Conservation (phyloP, 768 basidiomycete species). For the Suillus occidentalis region DNA sequence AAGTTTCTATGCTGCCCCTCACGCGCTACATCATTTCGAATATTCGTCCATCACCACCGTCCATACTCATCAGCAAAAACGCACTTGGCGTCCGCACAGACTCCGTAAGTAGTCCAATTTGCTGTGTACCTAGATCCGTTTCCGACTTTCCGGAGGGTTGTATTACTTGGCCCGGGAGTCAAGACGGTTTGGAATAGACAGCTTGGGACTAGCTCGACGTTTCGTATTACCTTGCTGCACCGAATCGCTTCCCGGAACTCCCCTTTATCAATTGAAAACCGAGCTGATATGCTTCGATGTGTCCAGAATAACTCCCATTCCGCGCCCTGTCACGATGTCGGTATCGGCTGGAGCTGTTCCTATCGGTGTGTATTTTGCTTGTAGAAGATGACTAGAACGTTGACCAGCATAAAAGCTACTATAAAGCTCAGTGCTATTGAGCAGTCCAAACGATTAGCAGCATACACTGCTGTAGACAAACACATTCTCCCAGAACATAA, state of each 20-base stretch:
- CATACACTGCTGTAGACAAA: conserved; percentile 90
- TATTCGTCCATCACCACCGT: conserved; percentile 2
- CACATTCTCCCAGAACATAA: conserved; percentile 83
- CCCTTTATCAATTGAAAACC: conserved; percentile 6
- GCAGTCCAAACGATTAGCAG: conserved; percentile 84
- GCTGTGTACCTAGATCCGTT: neutral
- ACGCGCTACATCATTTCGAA: conserved; percentile 6
- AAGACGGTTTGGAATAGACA: neutral
- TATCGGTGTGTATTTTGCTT: conserved; percentile 11
- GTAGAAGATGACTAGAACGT: neutral
- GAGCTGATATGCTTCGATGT: neutral
- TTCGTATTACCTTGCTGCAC: neutral
- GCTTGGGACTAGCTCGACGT: conserved; percentile 3
- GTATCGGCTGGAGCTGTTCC: conserved; percentile 1
- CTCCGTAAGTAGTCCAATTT: conserved; percentile 18
- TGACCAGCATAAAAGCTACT: conserved; percentile 5
- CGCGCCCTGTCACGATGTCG: conserved; percentile 14
- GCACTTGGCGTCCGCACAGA: conserved; percentile 13
- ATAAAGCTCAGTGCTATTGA: conserved; percentile 56
- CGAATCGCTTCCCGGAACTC: conserved; percentile 1
- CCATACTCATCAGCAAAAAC: conserved; percentile 12
- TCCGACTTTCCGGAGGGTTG: conserved; percentile 1
- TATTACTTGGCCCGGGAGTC: neutral
- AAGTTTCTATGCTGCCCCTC: conserved; percentile 12
- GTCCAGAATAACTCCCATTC: conserved; percentile 14